Base-by-base conservation (phyloP, 2,329 filamentous ascomycete species). In the Trichothecium sympodiale region DNA sequence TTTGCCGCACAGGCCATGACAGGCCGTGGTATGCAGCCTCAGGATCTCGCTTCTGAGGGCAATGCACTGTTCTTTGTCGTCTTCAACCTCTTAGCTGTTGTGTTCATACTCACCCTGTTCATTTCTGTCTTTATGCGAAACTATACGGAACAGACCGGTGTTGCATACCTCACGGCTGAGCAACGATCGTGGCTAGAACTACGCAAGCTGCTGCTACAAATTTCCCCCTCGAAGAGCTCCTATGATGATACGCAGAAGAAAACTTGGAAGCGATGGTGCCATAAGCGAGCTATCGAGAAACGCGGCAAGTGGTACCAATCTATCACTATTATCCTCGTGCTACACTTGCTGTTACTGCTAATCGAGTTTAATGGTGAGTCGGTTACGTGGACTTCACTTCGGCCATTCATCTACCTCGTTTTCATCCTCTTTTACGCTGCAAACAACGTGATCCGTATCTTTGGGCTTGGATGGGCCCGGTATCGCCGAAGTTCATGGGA, bases 91-190 rank as follows among this genome's bases (percentile, higher is more conserved):
- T 71, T 98, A 48, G 87, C 87, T 23, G 91, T 91, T 0, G 89
- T 98, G 44, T 98, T 98, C 60, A 83, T 98, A 42, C 70, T 98
- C 52, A 98, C 91, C 1, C 66, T 98, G 52, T 98, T 98, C 57
- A 93, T 98, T 33, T 96, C 91, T 38, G 91, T 98, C 41, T 98
- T 98, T 57, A 98, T 98, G 91, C 85, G 91, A 41, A 98, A 95
- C 56, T 98, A 98, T 59, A 98, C 91, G 1, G 91, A 98, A 59
- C 88, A 96, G 59, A 98, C 91, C 0, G 91, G 91, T 2, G 91
- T 98, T 30, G 91, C 91, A 3, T 98, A 89, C 55, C 65, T 98
- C 48, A 98, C 91, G 1, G 82, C 88, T 1, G 91, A 98, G 49
- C 91, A 98, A 55, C 80, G 91, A 47, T 94, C 89, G 0, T 98